A percentile compares a stretch with the other conserved stretches of the same genome.
Evolutionary conservation across 768 basidiomycete genomes (phyloP).

Genomic region (Daedaleopsis nitida): DNA sequence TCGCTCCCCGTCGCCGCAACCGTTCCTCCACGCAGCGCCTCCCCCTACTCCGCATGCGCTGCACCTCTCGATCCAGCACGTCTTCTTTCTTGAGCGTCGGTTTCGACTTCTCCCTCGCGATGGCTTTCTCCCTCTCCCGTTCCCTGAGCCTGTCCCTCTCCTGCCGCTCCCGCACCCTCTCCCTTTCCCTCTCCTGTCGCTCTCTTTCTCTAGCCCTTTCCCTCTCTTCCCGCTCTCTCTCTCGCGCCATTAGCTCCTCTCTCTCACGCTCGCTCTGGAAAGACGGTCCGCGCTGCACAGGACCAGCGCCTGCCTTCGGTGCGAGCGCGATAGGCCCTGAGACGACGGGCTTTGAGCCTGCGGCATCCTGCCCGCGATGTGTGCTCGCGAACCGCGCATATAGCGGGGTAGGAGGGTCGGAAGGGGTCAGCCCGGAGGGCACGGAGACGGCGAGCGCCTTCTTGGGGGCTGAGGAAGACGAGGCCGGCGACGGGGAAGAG

Average conservation of each 20-base stretch:
- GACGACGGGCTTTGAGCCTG: conserved; percentile 19
- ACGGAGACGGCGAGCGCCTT: background rate
- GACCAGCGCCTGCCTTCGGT: background rate
- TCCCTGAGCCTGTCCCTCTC: background rate
- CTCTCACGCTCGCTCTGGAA: background rate
- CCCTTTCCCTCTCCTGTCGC: background rate
- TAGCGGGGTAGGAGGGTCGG: conserved; percentile 23
- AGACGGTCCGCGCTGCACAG: background rate
- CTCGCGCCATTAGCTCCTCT: background rate
- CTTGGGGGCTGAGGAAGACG: background rate
- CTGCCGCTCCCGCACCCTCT: background rate
- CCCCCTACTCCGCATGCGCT: conserved; percentile 8
- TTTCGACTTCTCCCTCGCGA: conserved; percentile 2
- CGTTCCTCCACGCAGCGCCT: background rate
- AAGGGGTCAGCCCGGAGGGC: too few species aligned
- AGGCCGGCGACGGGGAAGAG: conserved; percentile 1
- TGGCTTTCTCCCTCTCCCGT: background rate
- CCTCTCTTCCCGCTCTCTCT: background rate
- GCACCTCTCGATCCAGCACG: background rate
- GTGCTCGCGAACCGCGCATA: conserved; percentile 30
- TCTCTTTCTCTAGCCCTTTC: background rate
- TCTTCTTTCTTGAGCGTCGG: background rate
- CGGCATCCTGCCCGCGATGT: conserved; percentile 9
- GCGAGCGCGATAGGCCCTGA: conserved; percentile 30
- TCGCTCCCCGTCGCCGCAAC: background rate